phyloP scores from a whole-genome alignment of 768 basidiomycete genomes.

The Hericium alpestre region DNA sequence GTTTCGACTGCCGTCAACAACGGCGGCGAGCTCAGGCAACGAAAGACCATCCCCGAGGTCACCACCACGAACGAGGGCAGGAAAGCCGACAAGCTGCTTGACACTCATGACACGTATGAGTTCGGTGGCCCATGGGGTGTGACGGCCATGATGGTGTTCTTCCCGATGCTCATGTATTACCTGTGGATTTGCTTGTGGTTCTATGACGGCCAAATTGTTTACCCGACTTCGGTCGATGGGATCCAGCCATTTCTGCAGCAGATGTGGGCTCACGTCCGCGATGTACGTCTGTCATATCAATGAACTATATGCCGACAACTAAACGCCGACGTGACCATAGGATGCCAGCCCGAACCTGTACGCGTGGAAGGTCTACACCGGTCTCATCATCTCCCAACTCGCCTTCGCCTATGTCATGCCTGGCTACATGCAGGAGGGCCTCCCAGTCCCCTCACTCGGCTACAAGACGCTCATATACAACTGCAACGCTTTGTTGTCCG shows the following conservation, averaged over 20 bases:
- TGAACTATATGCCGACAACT: background rate
- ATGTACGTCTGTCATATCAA: slow-evolving; percentile 35
- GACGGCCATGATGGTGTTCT: slow-evolving; percentile 84
- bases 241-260: slow-evolving; percentile 64
- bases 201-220: slow-evolving; percentile 76
- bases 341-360: slow-evolving; percentile 85
- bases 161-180: slow-evolving; percentile 96
- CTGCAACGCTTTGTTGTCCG: slow-evolving; percentile 83
- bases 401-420: slow-evolving; percentile 85
- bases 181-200: slow-evolving; percentile 97
- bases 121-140: slow-evolving; percentile 95
- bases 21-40: slow-evolving; percentile 19
- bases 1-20: slow-evolving; percentile 4
- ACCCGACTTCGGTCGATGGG: slow-evolving; percentile 59
- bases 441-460: slow-evolving; percentile 88
- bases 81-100: slow-evolving; percentile 59
- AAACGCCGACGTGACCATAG: slow-evolving; percentile 28
- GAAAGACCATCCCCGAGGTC: slow-evolving; percentile 19
- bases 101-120: slow-evolving; percentile 56
- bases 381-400: slow-evolving; percentile 82
- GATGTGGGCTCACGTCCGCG: slow-evolving; percentile 80
- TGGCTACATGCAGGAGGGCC: slow-evolving; percentile 87
- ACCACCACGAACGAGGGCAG: slow-evolving; percentile 59
- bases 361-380: slow-evolving; percentile 84
- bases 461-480: slow-evolving; percentile 94